Percentiles rank a stretch among this genome's conserved stretches.
Evolutionary conservation across 768 basidiomycete genomes (phyloP).

Genomic region (Mycena polygramma): DNA sequence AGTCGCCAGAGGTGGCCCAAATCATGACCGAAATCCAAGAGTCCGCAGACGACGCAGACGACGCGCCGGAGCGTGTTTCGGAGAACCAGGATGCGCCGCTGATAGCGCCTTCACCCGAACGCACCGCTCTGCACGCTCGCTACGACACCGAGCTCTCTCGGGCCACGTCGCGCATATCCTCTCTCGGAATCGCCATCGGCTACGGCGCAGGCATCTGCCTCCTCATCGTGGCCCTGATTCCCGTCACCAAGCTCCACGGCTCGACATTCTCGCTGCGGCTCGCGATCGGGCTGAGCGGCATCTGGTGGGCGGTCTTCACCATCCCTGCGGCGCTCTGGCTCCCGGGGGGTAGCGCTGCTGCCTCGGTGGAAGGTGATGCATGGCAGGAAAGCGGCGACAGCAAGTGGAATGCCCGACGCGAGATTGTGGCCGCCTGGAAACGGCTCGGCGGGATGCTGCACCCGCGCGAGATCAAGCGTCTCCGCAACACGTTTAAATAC

Average conservation of each 20-base stretch:
- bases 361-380: slow-evolving; percentile 24
- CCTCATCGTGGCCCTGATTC: slow-evolving; percentile 81
- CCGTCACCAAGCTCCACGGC: slow-evolving; percentile 79
- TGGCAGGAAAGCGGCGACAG: slow-evolving; percentile 37
- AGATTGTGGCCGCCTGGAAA: slow-evolving; percentile 81
- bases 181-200: slow-evolving; percentile 87
- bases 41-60: slow-evolving; percentile 39
- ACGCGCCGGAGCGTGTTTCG: slow-evolving; percentile 26
- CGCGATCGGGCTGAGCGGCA: slow-evolving; percentile 86
- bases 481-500: slow-evolving; percentile 90
- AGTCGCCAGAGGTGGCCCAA: slow-evolving; percentile 68
- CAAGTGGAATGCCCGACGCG: slow-evolving; percentile 45
- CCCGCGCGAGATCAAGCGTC: slow-evolving; percentile 76
- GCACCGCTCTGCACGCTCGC: slow-evolving; percentile 48
- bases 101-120: slow-evolving; percentile 43
- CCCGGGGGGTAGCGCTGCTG: slow-evolving; percentile 53
- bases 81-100: slow-evolving; percentile 57
- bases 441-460: slow-evolving; percentile 81
- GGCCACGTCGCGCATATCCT: slow-evolving; percentile 87
- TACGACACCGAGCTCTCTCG: slow-evolving; percentile 73
- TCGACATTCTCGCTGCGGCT: slow-evolving; percentile 85
- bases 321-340: slow-evolving; percentile 84
- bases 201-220: slow-evolving; percentile 87
- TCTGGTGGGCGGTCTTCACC: slow-evolving; percentile 91
- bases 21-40: slow-evolving; percentile 52